Evolutionary conservation across 2,329 filamentous ascomycete genomes (phyloP).

Genomic region (Pseudogymnoascus sp.): DNA sequence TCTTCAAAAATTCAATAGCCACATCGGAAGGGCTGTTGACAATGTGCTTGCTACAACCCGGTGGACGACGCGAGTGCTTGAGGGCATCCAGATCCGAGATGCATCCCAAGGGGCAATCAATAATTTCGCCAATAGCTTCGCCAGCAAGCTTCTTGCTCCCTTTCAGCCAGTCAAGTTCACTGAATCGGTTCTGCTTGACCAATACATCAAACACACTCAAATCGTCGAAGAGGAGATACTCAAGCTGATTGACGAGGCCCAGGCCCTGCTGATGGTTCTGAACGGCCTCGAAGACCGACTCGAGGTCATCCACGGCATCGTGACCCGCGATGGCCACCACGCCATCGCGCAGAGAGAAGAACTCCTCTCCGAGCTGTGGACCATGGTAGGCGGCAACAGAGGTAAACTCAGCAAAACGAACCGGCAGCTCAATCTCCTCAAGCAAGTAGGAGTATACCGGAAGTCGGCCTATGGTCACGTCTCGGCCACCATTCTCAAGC

Average conservation of each 20-base stretch:
- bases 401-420: constrained; percentile 53
- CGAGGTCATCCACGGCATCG: constrained; percentile 61
- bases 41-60: constrained; percentile 66
- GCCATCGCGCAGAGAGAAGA: constrained; percentile 55
- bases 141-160: constrained; percentile 44
- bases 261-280: constrained; percentile 58
- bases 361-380: constrained; percentile 65
- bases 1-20: constrained; percentile 68
- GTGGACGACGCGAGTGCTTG: constrained; percentile 55
- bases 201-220: constrained; percentile 66
- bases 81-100: constrained; percentile 25
- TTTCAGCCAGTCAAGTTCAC: constrained; percentile 56
- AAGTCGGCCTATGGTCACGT: constrained; percentile 61
- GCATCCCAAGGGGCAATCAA: constrained; percentile 28
- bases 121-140: constrained; percentile 31
- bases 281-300: constrained; percentile 63
- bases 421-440: constrained; percentile 56
- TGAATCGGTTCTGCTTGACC: constrained; percentile 58
- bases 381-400: constrained; percentile 63
- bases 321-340: constrained; percentile 53
- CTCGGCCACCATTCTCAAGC: constrained; percentile 60
- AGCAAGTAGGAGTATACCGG: constrained; percentile 59
- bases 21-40: constrained; percentile 67
- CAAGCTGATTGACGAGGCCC: constrained; percentile 61
- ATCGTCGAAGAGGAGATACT: constrained; percentile 64